Conservation (phyloP, 176 grass and related monocot genomes). For the Ananas comosus region DNA sequence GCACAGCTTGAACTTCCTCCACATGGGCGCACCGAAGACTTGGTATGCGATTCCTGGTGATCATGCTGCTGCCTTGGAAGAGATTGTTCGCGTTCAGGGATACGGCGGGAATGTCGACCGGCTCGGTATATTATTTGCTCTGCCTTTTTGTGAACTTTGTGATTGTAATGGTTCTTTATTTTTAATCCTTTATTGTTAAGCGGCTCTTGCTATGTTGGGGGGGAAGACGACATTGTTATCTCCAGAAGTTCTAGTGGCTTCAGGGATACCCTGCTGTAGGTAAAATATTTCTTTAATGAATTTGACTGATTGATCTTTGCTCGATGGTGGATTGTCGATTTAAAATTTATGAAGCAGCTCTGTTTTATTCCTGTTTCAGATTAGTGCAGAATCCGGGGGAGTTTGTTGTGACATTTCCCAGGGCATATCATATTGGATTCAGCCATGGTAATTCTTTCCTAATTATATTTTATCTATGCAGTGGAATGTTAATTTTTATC, state of each 20-base stretch:
- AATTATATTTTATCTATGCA: neutral
- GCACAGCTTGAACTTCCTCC: conserved; percentile 89
- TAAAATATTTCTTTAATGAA: conserved; percentile 17
- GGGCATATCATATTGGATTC: conserved; percentile 92
- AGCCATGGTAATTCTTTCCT: conserved; percentile 65
- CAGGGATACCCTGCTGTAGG: conserved; percentile 86
- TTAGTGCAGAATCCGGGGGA: conserved; percentile 97
- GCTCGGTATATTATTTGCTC: conserved; percentile 37
- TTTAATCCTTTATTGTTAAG: conserved; percentile 35
- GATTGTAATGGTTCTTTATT: conserved; percentile 12
- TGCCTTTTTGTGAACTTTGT: neutral
- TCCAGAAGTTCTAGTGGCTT: conserved; percentile 61
- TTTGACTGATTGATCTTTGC: neutral
- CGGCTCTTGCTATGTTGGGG: conserved; percentile 66
- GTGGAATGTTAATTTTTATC: neutral
- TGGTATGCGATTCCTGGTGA: conserved; percentile 78
- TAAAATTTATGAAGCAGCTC: neutral
- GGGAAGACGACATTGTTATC: conserved; percentile 93
- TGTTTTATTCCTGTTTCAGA: conserved; percentile 28
- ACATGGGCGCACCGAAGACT: conserved; percentile 69
- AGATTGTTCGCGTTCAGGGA: conserved; percentile 66
- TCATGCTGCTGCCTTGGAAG: conserved; percentile 52
- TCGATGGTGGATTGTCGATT: conserved; percentile 5
- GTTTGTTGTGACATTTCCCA: conserved; percentile 97
- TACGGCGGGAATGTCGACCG: conserved; percentile 73